Percentiles rank a stretch among this genome's conserved stretches.
These are phyloP conservation scores for Cladorrhinum sp. DNA, from an alignment of 2,329 filamentous ascomycete species.

Conservation along the genomic window DNA sequence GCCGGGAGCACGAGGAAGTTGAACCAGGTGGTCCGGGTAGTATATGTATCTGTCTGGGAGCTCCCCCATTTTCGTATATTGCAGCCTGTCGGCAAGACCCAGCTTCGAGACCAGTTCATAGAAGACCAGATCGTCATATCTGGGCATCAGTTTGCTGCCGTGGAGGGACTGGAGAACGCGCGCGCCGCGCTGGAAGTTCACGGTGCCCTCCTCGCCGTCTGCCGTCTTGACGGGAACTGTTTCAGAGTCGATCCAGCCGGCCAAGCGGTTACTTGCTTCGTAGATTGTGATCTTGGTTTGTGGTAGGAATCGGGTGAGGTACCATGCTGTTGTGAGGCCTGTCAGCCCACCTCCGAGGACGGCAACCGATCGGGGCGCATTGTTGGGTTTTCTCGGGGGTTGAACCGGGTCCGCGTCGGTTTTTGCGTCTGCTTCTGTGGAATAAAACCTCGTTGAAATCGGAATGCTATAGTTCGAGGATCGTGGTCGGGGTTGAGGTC, in stretches of 20 bases:
- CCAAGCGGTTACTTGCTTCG: slow-evolving; percentile 66
- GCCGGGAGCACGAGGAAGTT: slow-evolving; percentile 37
- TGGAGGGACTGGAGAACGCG: slow-evolving; percentile 63
- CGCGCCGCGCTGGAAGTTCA: slow-evolving; percentile 82
- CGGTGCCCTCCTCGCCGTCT: slow-evolving; percentile 51
- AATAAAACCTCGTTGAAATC: slow-evolving; percentile 10
- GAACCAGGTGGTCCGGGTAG: slow-evolving; percentile 78
- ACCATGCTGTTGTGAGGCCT: slow-evolving; percentile 75
- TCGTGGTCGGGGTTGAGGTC: not conserved
- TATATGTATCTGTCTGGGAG: slow-evolving; percentile 72
- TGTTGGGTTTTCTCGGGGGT: not conserved
- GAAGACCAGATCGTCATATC: slow-evolving; percentile 62
- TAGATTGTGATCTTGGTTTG: slow-evolving; percentile 72
- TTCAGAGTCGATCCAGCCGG: slow-evolving; percentile 80
- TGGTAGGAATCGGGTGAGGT: slow-evolving; percentile 66
- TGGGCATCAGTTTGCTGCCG: slow-evolving; percentile 30
- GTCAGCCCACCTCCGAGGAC: slow-evolving; percentile 81
- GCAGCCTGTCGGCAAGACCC: slow-evolving; percentile 53
- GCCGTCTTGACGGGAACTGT: slow-evolving; percentile 51
- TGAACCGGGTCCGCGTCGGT: not conserved
- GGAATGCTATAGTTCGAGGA: not conserved
- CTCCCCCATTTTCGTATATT: slow-evolving; percentile 44
- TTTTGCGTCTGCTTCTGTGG: not conserved
- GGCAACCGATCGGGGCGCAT: slow-evolving; percentile 45
- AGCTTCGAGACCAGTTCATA: slow-evolving; percentile 56